These are phyloP conservation scores for Chaetomium fimeti DNA, from an alignment of 495 filamentous ascomycete species.

Conservation along the genomic window DNA sequence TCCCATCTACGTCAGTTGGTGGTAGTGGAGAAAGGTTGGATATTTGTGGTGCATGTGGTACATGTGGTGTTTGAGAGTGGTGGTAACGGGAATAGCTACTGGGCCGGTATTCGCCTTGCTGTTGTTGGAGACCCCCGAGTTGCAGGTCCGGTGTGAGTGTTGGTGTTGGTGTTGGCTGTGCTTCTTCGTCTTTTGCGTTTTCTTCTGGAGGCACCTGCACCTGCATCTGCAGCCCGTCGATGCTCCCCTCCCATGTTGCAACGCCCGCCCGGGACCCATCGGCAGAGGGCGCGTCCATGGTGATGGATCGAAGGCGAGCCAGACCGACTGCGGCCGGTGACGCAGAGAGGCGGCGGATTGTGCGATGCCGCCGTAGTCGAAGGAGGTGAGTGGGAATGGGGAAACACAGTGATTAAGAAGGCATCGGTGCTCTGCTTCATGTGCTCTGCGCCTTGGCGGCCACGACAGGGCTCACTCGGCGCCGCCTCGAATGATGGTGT, in stretches of 20 bases:
- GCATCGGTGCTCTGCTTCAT: constrained; percentile 5
- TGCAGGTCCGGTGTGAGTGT: neutral
- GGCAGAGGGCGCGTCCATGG: constrained; percentile 10
- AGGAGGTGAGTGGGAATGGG: neutral
- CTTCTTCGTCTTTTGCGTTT: neutral
- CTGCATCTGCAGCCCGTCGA: neutral
- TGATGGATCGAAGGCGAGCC: neutral
- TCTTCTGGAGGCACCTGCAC: constrained; percentile 1
- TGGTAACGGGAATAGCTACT: neutral
- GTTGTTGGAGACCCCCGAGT: neutral
- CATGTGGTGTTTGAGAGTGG: neutral
- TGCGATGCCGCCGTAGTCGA: constrained; percentile 3
- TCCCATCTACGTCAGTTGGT: neutral
- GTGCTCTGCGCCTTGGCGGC: constrained; percentile 1
- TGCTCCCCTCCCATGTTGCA: constrained; percentile 7
- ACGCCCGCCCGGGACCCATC: no score
- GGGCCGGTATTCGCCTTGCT: constrained; percentile 1
- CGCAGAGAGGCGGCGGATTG: constrained; percentile 2
- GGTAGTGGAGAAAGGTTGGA: neutral
- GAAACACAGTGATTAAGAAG: neutral
- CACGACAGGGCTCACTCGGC: neutral
- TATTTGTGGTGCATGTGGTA: neutral
- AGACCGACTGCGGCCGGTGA: constrained; percentile 14
- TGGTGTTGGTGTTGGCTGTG: constrained; percentile 1
- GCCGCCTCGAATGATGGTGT: neutral